Percentiles rank a stretch among this genome's conserved stretches.
These are phyloP conservation scores for Trametes coccinea DNA, from an alignment of 768 basidiomycete genomes.

Conservation along the genomic window DNA sequence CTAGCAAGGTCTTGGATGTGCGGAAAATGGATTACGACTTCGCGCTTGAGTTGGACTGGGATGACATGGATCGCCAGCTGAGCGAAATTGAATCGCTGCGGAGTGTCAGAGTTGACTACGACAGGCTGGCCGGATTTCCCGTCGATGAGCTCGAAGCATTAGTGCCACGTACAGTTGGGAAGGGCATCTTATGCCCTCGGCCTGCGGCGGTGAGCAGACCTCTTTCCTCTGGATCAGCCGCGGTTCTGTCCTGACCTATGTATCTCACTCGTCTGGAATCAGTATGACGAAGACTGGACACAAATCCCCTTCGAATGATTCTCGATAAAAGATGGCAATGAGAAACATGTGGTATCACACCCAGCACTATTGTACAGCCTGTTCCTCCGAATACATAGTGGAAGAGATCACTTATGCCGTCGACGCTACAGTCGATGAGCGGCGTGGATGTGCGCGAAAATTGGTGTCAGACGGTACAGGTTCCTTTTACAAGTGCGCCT, in stretches of 20 bases:
- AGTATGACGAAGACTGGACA: too few relatives aligned
- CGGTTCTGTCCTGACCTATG: too few relatives aligned
- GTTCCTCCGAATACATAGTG: constrained; percentile 2
- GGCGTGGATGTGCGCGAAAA: too few relatives aligned
- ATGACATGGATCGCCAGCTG: neutral
- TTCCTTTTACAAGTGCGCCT: constrained; percentile 49
- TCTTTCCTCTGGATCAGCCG: too few relatives aligned
- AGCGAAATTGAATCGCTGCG: neutral
- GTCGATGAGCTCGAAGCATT: neutral
- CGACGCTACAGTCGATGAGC: too few relatives aligned
- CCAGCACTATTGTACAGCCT: neutral
- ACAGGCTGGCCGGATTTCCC: neutral
- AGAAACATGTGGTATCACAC: neutral
- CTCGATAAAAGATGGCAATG: too few relatives aligned
- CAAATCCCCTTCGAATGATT: too few relatives aligned
- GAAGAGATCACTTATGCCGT: too few relatives aligned
- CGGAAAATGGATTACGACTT: neutral
- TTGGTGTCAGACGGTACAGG: neutral
- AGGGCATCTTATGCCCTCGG: neutral
- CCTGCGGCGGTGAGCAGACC: too few relatives aligned
- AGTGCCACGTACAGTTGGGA: neutral
- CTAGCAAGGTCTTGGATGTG: neutral
- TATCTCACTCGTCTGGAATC: too few relatives aligned
- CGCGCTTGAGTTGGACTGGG: neutral
- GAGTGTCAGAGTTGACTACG: neutral